A percentile compares a stretch with the other conserved stretches of the same genome.
Evolutionary conservation across 1,139 yeast species (phyloP).

Genomic region (Geotrichum fermentans): DNA sequence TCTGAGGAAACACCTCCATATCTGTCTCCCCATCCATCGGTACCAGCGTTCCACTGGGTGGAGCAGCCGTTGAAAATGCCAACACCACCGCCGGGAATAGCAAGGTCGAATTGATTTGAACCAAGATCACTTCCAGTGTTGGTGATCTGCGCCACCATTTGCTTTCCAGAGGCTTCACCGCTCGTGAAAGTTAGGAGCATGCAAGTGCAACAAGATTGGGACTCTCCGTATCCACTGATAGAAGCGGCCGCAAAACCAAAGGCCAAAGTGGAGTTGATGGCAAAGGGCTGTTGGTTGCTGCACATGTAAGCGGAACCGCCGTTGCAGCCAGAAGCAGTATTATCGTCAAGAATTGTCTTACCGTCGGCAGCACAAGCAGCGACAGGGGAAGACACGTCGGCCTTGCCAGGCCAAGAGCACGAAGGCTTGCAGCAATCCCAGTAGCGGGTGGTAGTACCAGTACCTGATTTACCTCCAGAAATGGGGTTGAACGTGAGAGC

Average conservation of each 20-base stretch:
- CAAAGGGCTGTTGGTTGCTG: slow-evolving; percentile 23
- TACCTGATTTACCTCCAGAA: slow-evolving; percentile 22
- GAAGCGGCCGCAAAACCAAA: slow-evolving; percentile 24
- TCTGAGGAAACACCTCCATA: too few species aligned
- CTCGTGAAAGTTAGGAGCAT: slow-evolving; percentile 20
- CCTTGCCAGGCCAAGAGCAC: slow-evolving; percentile 23
- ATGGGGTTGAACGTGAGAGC: slow-evolving; percentile 10
- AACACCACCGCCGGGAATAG: slow-evolving; percentile 24
- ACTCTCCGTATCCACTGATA: slow-evolving; percentile 20
- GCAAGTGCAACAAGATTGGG: slow-evolving; percentile 21
- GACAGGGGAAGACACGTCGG: slow-evolving; percentile 20
- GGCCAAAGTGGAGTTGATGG: slow-evolving; percentile 18
- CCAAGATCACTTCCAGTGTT: slow-evolving; percentile 23
- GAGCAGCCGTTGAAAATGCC: slow-evolving; percentile 23
- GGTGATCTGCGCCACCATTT: slow-evolving; percentile 23
- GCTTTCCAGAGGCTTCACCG: slow-evolving; percentile 18
- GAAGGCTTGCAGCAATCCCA: too few species aligned
- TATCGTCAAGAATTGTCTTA: slow-evolving; percentile 14
- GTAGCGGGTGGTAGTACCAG: slow-evolving; percentile 23
- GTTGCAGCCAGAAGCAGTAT: slow-evolving; percentile 18
- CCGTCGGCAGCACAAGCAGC: slow-evolving; percentile 22
- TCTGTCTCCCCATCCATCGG: slow-evolving; percentile 21
- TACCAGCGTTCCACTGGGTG: slow-evolving; percentile 20
- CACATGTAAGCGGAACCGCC: slow-evolving; percentile 25
- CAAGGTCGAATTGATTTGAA: slow-evolving; percentile 21